Base-by-base conservation (phyloP, 1,139 yeast genomes). In the Debaryomycetaceae sp. region DNA sequence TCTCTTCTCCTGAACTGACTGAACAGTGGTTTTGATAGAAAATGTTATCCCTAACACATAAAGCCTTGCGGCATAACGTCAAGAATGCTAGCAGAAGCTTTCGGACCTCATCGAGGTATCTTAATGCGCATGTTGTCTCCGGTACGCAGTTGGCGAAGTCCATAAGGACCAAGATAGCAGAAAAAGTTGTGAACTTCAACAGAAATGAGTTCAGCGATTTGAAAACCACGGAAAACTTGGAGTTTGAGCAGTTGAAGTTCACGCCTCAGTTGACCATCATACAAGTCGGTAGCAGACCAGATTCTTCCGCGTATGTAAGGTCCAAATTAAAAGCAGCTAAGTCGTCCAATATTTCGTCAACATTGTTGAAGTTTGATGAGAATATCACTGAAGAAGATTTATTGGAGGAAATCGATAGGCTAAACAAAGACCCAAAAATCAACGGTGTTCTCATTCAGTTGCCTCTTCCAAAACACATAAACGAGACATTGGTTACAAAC, bases 251-350 rank as follows among this genome's bases (percentile, higher is more conserved):
- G 37, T 62, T 72, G 47, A 65, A 62, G 45, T 86, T 84, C 62
- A 66, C 69, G 44, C 93, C 95, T 34, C 75, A 75, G 42, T 72
- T 86, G 53, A 80, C 85, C 41, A 85, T 86, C 50, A 71, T 86
- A 48, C 95, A 86, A 63, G 87, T 86, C 39, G 95, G 95, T 44
- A 68, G 72, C 34, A 75, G 91, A 56, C 88, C 90, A 6, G 95
- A 86, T 57, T 85, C 93, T 0, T 76, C 87, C 0, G 84, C 89
- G 0, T 86, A 86, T 62, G 93, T 86, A 37, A 76, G 83, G 47
- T 82, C 87, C 72, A 86, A 86, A 60, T 66, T 84, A 47, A 85
- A 83, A 61, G 88, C 91, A 5, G 87, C 90, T 22, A 68, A 75
- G 37, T 83, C 83, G 37, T 81, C 88, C 41, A 85, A 85, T 49